A percentile compares a stretch with the other conserved stretches of the same genome.
Evolutionary conservation across 768 basidiomycete genomes (phyloP).

Genomic region (Pulveroboletus frians): DNA sequence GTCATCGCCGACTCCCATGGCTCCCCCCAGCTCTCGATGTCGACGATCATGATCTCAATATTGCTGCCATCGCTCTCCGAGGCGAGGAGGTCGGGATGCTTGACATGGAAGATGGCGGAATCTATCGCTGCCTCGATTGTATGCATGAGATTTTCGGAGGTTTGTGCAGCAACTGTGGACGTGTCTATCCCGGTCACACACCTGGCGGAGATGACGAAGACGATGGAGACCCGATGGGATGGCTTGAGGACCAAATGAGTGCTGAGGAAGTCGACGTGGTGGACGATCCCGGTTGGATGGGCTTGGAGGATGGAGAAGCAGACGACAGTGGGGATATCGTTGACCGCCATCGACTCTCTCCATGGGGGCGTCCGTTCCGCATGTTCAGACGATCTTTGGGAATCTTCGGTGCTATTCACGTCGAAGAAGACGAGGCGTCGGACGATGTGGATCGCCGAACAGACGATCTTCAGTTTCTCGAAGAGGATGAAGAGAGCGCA

Average conservation of each 20-base stretch:
- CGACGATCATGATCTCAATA: slow-evolving; percentile 17
- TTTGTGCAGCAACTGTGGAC: slow-evolving; percentile 55
- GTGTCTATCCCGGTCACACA: slow-evolving; percentile 53
- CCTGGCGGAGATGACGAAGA: slow-evolving; percentile 24
- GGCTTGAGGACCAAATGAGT: slow-evolving; percentile 36
- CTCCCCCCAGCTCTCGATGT: slow-evolving; percentile 20
- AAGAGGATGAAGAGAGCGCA: slow-evolving; percentile 22
- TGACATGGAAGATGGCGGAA: slow-evolving; percentile 69
- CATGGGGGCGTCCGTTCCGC: slow-evolving; percentile 14
- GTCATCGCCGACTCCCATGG: slow-evolving; percentile 18
- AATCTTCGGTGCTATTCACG: slow-evolving; percentile 14
- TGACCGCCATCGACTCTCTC: slow-evolving; percentile 15
- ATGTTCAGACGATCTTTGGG: slow-evolving; percentile 17
- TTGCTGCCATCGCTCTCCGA: slow-evolving; percentile 14
- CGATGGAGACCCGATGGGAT: slow-evolving; percentile 28
- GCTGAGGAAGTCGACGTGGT: slow-evolving; percentile 28
- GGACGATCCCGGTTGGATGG: slow-evolving; percentile 32
- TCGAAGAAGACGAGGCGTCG: slow-evolving; percentile 22
- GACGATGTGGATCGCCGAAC: slow-evolving; percentile 1
- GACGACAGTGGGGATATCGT: slow-evolving; percentile 30
- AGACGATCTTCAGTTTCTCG: slow-evolving; percentile 3
- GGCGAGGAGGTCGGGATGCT: slow-evolving; percentile 53
- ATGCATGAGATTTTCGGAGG: slow-evolving; percentile 76
- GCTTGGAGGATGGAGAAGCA: slow-evolving; percentile 29
- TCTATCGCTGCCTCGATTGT: slow-evolving; percentile 73